phyloP scores from a whole-genome alignment of 345 rosid genomes.

The Clarkia xantiana region DNA sequence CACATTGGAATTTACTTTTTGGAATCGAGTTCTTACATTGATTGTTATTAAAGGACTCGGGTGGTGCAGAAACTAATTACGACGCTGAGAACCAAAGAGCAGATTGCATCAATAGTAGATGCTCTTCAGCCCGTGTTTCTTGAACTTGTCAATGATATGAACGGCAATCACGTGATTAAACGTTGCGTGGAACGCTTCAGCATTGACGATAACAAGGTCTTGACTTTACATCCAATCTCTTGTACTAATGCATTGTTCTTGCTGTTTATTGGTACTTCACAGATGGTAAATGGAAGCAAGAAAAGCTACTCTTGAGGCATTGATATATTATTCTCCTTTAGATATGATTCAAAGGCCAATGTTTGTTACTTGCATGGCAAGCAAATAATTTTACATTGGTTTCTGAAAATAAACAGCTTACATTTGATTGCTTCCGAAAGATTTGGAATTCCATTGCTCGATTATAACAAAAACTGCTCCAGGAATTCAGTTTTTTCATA shows the following conservation, averaged over 20 bases:
- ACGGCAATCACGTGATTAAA: slow-evolving; percentile 71
- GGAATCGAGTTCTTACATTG: background rate
- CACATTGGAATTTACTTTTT: background rate
- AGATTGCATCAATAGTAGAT: slow-evolving; percentile 32
- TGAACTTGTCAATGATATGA: slow-evolving; percentile 48
- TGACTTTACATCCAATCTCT: background rate
- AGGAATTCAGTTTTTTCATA: too few relatives aligned
- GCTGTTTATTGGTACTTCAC: background rate
- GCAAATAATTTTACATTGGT: too few relatives aligned
- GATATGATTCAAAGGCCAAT: too few relatives aligned
- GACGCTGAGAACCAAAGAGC: slow-evolving; percentile 36
- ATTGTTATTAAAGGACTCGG: slow-evolving; percentile 36
- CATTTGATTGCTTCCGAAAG: too few relatives aligned
- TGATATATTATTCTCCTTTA: too few relatives aligned
- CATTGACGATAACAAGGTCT: slow-evolving; percentile 41
- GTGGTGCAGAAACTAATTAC: slow-evolving; percentile 69
- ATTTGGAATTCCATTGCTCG: too few relatives aligned
- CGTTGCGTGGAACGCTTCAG: slow-evolving; percentile 45
- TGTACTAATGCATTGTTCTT: too few relatives aligned
- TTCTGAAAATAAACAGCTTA: too few relatives aligned
- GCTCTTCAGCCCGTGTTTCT: slow-evolving; percentile 50
- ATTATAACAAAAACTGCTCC: too few relatives aligned
- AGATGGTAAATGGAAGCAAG: too few relatives aligned
- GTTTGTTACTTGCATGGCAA: too few relatives aligned
- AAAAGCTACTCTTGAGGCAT: too few relatives aligned